Evolutionary conservation across 2,329 filamentous ascomycete genomes (phyloP), one percentile per base, ranked within the genome.

Genomic region (Rachicladosporium sp.): DNA sequence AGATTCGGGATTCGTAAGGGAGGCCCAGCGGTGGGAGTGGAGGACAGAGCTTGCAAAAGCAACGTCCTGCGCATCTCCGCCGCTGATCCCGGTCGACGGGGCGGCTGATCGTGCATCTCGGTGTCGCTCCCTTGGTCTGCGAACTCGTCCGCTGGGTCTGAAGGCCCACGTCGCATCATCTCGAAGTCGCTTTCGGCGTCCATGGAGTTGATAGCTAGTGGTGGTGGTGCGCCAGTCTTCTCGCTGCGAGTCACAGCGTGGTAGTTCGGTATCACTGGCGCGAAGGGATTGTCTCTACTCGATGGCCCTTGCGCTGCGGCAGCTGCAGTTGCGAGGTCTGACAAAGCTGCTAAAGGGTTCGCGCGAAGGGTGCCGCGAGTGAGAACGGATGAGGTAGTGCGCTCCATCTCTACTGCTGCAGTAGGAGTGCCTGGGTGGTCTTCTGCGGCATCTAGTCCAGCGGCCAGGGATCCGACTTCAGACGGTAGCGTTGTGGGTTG

Each of bases 381-480:
- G 64, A 74, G 32, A 57, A 73, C 53, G 65, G 80, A 59, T 33
- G 73, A 76, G 12, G 72, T 65, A 9, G 73, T 73, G 31, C 76
- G 71, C 37, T 73, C 70, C 75, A 80, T 80, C 39, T 75, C 74
- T 4, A 51, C 45, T 12, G 54, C 49, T 11, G 46, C 47, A n/a
- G 51, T 46, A 35, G 51, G 46, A 23, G 48, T 35, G 49, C 43
- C 36, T 50, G 46, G 19, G 46, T 40, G 21, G 19, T 53, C 51
- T 35, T 52, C 52, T 12, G 42, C 43, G 10, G 43, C 46, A 10
- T 46, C 46, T 23, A 56, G 53, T 11, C 48, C 46, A 13, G 47
- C 45, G 13, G 56, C 54, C 7, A 52, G 47, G n/a, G 47, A 44
- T 9, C 56, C 50, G 31, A 50, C 54, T 29, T 56, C 54, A n/a